Percentiles rank a stretch among this genome's conserved stretches.
These are phyloP conservation scores for Melanomma pulvis-pyrius DNA, from an alignment of 495 filamentous ascomycete genomes.

Conservation along the genomic window DNA sequence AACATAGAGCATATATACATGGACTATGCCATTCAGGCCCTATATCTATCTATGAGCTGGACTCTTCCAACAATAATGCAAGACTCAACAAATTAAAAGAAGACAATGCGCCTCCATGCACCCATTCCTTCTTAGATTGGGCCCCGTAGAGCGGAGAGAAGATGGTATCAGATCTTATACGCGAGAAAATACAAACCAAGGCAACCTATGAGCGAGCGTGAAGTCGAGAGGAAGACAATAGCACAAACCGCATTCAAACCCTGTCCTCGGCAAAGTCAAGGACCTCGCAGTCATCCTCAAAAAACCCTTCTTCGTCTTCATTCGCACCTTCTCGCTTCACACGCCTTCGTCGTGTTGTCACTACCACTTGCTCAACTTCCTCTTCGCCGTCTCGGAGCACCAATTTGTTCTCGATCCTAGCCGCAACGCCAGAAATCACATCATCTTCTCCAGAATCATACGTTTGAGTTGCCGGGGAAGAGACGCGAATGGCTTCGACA, in stretches of 20 bases:
- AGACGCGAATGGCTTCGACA: conserved; percentile 62
- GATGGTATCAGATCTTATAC: background rate
- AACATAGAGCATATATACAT: background rate
- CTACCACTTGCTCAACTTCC: conserved; percentile 74
- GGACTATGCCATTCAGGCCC: background rate
- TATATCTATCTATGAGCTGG: background rate
- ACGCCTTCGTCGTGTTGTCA: conserved; percentile 74
- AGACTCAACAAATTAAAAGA: background rate
- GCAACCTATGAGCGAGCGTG: background rate
- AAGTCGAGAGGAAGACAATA: background rate
- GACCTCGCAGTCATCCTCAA: conserved; percentile 92
- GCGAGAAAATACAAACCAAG: background rate
- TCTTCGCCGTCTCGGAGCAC: conserved; percentile 66
- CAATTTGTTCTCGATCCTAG: conserved; percentile 43
- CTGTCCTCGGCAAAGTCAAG: conserved; percentile 87
- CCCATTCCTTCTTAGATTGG: background rate
- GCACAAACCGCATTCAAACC: conserved; percentile 55
- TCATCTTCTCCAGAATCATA: conserved; percentile 60
- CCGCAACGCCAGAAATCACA: conserved; percentile 43
- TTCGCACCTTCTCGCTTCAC: conserved; percentile 43
- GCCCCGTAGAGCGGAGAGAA: conserved; percentile 8
- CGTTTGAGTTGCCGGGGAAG: conserved; percentile 49
- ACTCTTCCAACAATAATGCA: background rate
- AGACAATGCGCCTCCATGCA: background rate
- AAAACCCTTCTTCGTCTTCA: conserved; percentile 74